phyloP scores from a whole-genome alignment of 2,329 filamentous ascomycete species.

The Fusarium ambrosium region DNA sequence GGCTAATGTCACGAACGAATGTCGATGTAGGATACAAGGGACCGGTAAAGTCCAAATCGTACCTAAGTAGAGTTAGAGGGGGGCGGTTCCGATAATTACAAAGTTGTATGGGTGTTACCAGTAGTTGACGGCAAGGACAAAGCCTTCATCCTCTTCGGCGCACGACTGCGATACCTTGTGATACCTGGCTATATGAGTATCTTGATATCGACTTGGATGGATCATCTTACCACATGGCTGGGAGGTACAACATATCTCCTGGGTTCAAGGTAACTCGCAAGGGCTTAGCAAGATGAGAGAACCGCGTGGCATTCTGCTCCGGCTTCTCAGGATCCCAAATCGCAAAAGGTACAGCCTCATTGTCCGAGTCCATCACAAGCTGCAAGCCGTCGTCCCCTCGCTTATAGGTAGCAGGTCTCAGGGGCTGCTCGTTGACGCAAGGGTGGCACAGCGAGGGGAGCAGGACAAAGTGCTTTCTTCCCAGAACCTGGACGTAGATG shows the following conservation, averaged over 20 bases:
- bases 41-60: conserved; percentile 83
- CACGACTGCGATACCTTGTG: conserved; percentile 85
- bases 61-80: conserved; percentile 62
- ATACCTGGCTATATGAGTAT: conserved; percentile 63
- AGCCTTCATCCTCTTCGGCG: conserved; percentile 75
- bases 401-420: conserved; percentile 71
- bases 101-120: conserved; percentile 66
- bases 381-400: conserved; percentile 50
- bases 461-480: conserved; percentile 80
- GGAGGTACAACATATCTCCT: conserved; percentile 86
- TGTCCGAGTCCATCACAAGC: conserved; percentile 53
- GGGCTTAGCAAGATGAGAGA: conserved; percentile 71
- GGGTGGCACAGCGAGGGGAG: conserved; percentile 79
- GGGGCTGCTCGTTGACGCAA: conserved; percentile 74
- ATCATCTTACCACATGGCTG: conserved; percentile 77
- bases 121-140: conserved; percentile 86
- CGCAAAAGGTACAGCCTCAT: conserved; percentile 71
- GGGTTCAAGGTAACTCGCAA: conserved; percentile 76
- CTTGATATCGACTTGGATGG: background rate
- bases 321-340: conserved; percentile 81
- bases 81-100: background rate
- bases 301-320: conserved; percentile 62
- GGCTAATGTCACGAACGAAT: conserved; percentile 63
- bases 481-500: conserved; percentile 82
- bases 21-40: conserved; percentile 73